Evolutionary conservation across 345 rosid species (phyloP).

Genomic region (Combretum micranthum): DNA sequence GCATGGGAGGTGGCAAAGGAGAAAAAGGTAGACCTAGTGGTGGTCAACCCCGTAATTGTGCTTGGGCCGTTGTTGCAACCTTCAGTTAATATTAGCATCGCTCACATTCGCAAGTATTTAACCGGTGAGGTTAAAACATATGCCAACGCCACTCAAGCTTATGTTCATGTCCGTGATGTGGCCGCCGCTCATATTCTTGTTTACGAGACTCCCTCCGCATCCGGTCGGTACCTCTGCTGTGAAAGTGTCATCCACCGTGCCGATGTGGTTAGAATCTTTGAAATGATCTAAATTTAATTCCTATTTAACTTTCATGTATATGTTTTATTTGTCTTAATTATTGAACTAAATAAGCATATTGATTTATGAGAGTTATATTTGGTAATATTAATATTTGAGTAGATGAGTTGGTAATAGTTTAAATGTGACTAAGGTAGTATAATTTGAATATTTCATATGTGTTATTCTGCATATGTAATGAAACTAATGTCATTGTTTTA

Average conservation of each 20-base stretch:
- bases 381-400: no score
- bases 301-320: no score
- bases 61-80: conserved; percentile 80
- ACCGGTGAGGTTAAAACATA: conserved; percentile 84
- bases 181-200: conserved; percentile 73
- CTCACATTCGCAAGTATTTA: conserved; percentile 76
- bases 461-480: no score
- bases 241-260: conserved; percentile 81
- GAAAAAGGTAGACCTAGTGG: conserved; percentile 75
- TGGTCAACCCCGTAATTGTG: conserved; percentile 66
- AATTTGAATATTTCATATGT: no score
- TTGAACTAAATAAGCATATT: no score
- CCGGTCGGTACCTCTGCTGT: conserved; percentile 76
- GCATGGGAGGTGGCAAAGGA: conserved; percentile 68
- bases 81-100: conserved; percentile 57
- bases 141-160: conserved; percentile 69
- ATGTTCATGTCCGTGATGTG: conserved; percentile 73
- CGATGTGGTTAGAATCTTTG: conserved; percentile 74
- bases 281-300: no score
- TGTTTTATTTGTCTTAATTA: no score
- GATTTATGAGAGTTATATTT: no score
- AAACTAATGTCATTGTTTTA: no score
- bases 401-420: no score
- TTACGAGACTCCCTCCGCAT: conserved; percentile 66
- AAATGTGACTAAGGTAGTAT: no score